phyloP scores from a whole-genome alignment of 2,329 filamentous ascomycete genomes.

The Penicillium sp. region DNA sequence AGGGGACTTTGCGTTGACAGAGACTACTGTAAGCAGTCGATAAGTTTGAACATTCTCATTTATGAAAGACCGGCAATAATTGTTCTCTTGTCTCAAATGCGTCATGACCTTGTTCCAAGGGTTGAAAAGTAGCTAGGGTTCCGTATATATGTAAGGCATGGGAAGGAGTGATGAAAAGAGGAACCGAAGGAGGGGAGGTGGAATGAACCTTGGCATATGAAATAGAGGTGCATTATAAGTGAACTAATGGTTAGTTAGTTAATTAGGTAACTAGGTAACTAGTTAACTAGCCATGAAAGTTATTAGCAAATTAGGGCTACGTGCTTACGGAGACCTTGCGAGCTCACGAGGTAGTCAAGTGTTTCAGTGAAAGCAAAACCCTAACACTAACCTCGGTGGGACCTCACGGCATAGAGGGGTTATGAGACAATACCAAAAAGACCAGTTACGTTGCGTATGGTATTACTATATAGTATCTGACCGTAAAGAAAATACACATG shows the following conservation, averaged over 20 bases:
- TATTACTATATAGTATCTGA: conserved; percentile 3
- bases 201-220: neutral
- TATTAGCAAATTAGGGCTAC: neutral
- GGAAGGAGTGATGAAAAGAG: neutral
- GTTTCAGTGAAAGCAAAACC: neutral
- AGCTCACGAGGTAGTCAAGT: neutral
- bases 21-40: neutral
- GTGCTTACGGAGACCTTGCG: neutral
- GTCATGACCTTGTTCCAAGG: neutral
- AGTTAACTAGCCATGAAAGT: neutral
- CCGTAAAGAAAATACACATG: conserved; percentile 7
- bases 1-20: neutral
- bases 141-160: neutral
- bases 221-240: neutral
- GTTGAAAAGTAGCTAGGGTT: neutral
- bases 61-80: neutral
- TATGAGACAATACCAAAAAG: neutral
- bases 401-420: neutral
- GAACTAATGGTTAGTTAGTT: neutral
- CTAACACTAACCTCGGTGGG: conserved; percentile 2
- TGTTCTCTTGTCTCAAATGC: neutral
- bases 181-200: neutral
- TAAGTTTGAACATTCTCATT: neutral
- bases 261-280: neutral
- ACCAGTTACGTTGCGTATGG: conserved; percentile 1